Conservation (phyloP, 163 green algal species). For the Scenedesmus sp. region DNA sequence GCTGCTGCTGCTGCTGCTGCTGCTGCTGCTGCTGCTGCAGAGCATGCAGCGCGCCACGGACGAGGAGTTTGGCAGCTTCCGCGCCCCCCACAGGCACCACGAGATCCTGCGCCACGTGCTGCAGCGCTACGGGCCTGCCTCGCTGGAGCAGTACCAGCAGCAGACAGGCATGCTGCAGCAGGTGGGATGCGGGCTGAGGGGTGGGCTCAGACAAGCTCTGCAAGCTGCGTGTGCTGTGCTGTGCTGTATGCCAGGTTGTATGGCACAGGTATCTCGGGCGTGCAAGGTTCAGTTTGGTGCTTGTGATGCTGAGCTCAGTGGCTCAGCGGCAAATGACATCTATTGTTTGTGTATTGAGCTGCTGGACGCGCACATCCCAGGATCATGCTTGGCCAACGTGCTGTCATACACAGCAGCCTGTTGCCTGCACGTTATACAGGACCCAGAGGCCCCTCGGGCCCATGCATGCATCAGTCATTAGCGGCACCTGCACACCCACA, state of each 20-base stretch:
- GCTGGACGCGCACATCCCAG: no score
- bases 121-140: neutral
- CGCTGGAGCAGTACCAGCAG: neutral
- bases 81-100: neutral
- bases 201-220: neutral
- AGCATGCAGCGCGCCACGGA: neutral
- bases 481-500: no score
- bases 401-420: no score
- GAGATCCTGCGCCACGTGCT: slow-evolving; percentile 5
- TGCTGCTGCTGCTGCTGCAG: neutral
- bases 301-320: no score
- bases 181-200: neutral
- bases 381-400: no score
- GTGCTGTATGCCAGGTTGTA: neutral
- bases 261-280: neutral
- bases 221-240: neutral
- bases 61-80: neutral
- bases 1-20: neutral
- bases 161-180: slow-evolving; percentile 15
- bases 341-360: no score
- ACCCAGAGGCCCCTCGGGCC: no score
- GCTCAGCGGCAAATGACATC: no score
- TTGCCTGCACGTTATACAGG: no score
- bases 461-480: neutral
- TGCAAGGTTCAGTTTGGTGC: neutral